Base-by-base conservation (phyloP, 768 basidiomycete genomes). In the Agrocybe praecox region DNA sequence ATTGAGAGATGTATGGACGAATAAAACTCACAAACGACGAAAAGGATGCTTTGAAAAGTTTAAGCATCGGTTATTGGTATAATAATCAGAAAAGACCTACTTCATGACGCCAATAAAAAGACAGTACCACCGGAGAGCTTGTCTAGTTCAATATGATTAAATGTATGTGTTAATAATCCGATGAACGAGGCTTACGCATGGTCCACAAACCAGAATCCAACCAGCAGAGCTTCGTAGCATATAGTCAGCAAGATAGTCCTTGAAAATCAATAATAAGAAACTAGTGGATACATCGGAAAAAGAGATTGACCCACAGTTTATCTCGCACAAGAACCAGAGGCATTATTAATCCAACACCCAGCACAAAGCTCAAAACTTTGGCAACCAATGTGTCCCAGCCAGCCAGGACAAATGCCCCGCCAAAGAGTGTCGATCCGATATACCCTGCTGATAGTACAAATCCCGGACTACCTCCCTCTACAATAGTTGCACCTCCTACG, bases 121-220 rank as follows among this genome's bases (percentile, higher is more conserved):
- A 64, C 88, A 88, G 61, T 90, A 92, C 89, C 89, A 94, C 52
- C 95, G 80, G 53, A 96, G 72, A 44, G 90, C 89, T 73, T 87
- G 86, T 43, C 87, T 95, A 62, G 15, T 66, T 49, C 23, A 18
- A 49, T 29, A 34, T 48, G 47, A 60, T 54, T 36, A 45, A 23
- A 11, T 7, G 23, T 26, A n/a, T 18, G 21, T 19, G 24, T n/a
- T 49, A 48, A 17, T n/a, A 46, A 47, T 24, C 18, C 22, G 61
- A 47, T 22, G 18, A 24, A 54, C 18, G 59, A 17, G 51, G 79
- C 88, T 62, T 70, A 89, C 93, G 81, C 94, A 70, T 98, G 96
- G 67, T 89, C 93, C 44, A 95, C 86, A 69, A 96, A 97, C 95
- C 96, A 97, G 62, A 98, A 92, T 0, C 92, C 95, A 55, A 98